Conservation (phyloP, 345 rosid species). For the Syzygium grande region DNA sequence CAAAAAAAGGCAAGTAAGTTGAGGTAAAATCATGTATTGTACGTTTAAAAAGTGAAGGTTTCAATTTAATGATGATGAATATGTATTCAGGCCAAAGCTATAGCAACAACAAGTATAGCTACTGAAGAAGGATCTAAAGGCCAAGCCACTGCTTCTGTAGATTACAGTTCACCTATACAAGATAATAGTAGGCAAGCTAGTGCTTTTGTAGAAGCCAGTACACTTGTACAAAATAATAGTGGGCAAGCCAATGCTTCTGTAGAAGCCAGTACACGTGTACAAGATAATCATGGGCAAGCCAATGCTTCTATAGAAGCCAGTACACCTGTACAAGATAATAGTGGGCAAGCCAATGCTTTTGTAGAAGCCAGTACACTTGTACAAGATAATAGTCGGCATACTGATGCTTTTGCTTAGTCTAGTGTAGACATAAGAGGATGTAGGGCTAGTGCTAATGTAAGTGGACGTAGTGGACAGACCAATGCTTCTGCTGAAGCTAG, state of each 20-base stretch:
- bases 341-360: too few relatives aligned
- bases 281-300: neutral
- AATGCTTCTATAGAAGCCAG: too few relatives aligned
- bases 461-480: too few relatives aligned
- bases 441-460: too few relatives aligned
- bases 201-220: neutral
- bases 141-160: fast-evolving
- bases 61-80: neutral
- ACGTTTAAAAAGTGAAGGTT: neutral
- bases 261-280: neutral
- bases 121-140: neutral
- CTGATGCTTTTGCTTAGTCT: too few relatives aligned
- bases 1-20: neutral
- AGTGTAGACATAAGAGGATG: too few relatives aligned
- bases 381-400: too few relatives aligned
- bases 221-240: too few relatives aligned
- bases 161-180: neutral
- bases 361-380: too few relatives aligned
- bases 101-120: neutral
- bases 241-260: neutral
- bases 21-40: neutral
- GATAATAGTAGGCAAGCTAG: neutral
- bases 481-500: too few relatives aligned
- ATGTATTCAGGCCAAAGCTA: neutral
- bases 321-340: too few relatives aligned